Conservation (phyloP, 2,329 filamentous ascomycete genomes). For the Penicillium sp. region DNA sequence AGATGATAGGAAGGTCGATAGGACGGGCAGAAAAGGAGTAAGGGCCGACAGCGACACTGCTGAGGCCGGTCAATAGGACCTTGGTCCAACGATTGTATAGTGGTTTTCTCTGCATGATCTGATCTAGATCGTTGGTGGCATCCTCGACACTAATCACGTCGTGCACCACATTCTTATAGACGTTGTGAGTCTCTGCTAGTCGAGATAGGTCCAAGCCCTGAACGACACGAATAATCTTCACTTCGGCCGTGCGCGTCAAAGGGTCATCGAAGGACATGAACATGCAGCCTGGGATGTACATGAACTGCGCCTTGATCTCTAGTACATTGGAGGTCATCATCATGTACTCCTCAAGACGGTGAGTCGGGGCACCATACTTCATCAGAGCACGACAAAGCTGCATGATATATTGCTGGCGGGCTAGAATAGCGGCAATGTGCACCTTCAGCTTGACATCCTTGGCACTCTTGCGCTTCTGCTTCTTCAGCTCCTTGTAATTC, state of each 20-base stretch:
- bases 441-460: slow-evolving; percentile 49
- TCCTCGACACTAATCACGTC: slow-evolving; percentile 40
- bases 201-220: slow-evolving; percentile 42
- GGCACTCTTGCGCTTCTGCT: slow-evolving; percentile 41
- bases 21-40: slow-evolving; percentile 72
- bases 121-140: slow-evolving; percentile 37
- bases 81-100: slow-evolving; percentile 52
- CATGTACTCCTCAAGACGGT: slow-evolving; percentile 68
- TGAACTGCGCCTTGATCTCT: slow-evolving; percentile 79
- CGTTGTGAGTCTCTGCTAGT: slow-evolving; percentile 39
- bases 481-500: slow-evolving; percentile 20
- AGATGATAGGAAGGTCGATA: slow-evolving; percentile 49
- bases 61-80: slow-evolving; percentile 66
- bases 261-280: slow-evolving; percentile 58
- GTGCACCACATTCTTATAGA: slow-evolving; percentile 45
- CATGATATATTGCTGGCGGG: slow-evolving; percentile 41
- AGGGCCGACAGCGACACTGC: slow-evolving; percentile 68
- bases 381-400: slow-evolving; percentile 28
- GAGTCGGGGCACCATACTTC: slow-evolving; percentile 30
- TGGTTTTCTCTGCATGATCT: slow-evolving; percentile 54
- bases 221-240: slow-evolving; percentile 40
- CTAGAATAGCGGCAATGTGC: slow-evolving; percentile 63
- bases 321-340: slow-evolving; percentile 79
- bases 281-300: slow-evolving; percentile 65
- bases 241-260: slow-evolving; percentile 42